Conservation (phyloP, 148 eudicot species). For the Cornus kousa region DNA sequence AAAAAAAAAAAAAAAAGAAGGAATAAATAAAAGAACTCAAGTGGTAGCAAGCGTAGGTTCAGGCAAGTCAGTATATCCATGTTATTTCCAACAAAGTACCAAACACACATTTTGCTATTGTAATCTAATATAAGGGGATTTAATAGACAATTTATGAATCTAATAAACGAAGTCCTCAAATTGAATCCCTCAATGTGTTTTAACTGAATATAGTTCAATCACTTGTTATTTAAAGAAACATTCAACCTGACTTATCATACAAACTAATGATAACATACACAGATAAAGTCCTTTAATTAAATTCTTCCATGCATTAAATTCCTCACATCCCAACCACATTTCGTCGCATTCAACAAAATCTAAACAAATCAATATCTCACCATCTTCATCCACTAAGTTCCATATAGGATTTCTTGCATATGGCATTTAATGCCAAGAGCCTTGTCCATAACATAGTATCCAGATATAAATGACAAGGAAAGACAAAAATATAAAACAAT, state of each 20-base stretch:
- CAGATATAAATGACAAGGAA: not conserved
- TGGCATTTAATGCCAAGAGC: not conserved
- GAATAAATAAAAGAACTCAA: too few species aligned
- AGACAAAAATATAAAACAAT: not conserved
- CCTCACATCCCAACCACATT: not conserved
- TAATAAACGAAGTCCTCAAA: too few species aligned
- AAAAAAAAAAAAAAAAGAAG: too few species aligned
- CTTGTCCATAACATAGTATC: not conserved
- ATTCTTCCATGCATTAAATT: not conserved
- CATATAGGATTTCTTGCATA: too few species aligned
- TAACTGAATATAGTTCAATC: too few species aligned
- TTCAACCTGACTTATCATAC: not conserved
- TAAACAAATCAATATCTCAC: not conserved
- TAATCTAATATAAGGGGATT: too few species aligned
- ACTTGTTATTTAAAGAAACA: too few species aligned
- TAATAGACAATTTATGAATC: too few species aligned
- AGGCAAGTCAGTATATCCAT: too few species aligned
- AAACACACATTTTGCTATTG: not conserved
- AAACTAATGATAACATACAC: not conserved
- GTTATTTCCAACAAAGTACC: not conserved
- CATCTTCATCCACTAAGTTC: not conserved
- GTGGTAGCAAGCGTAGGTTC: too few species aligned
- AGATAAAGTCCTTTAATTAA: not conserved
- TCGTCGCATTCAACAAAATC: not conserved
- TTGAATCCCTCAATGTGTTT: too few species aligned